Evolutionary conservation across 83 land plant species (phyloP).

Genomic region (Picea engelmannii): DNA sequence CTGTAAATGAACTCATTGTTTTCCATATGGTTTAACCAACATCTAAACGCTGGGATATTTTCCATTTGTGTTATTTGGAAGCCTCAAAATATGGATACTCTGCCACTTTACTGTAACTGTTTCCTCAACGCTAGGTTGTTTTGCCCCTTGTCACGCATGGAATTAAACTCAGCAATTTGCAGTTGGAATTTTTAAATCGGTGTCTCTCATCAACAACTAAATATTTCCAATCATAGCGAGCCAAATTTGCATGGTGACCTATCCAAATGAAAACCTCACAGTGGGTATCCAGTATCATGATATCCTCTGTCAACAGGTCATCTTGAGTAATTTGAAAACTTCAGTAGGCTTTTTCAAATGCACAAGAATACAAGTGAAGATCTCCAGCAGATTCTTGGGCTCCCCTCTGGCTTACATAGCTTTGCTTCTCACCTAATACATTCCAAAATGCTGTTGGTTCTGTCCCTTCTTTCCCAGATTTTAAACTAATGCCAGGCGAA

Average conservation of each 20-base stretch:
- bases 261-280: slow-evolving; percentile 42
- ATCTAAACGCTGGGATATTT: too few relatives aligned
- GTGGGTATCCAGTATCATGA: slow-evolving; percentile 45
- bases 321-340: slow-evolving; percentile 49
- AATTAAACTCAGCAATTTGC: too few relatives aligned
- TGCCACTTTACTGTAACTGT: too few relatives aligned
- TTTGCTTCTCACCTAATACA: slow-evolving; percentile 29
- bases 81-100: too few relatives aligned
- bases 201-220: too few relatives aligned
- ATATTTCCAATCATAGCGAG: too few relatives aligned
- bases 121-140: too few relatives aligned
- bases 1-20: too few relatives aligned
- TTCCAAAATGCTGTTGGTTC: slow-evolving; percentile 32
- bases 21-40: too few relatives aligned
- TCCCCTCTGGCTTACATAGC: slow-evolving; percentile 25
- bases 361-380: slow-evolving; percentile 28
- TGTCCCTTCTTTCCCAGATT: slow-evolving; percentile 28
- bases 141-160: too few relatives aligned
- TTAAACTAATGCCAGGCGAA: background rate
- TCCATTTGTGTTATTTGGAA: too few relatives aligned
- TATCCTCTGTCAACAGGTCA: slow-evolving; percentile 51
- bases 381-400: slow-evolving; percentile 20
- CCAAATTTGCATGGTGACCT: slow-evolving; percentile 37
- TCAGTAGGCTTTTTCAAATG: slow-evolving; percentile 29
- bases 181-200: too few relatives aligned